These are phyloP conservation scores for Kuraishia hungarica DNA, from an alignment of 805 yeast species.

Conservation along the genomic window DNA sequence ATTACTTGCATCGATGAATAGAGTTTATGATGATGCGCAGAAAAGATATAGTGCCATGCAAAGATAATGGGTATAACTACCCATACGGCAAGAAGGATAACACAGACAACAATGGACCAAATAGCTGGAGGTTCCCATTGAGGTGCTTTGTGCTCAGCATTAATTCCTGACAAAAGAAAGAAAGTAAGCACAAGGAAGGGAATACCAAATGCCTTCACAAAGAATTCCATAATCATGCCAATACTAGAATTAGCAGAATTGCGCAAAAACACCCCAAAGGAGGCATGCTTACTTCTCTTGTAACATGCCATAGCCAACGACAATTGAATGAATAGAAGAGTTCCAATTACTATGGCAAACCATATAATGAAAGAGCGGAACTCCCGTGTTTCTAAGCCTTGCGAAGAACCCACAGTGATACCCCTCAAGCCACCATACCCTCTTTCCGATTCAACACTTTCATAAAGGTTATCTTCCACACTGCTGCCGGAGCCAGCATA, in stretches of 20 bases:
- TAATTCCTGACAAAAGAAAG: slow-evolving; percentile 10
- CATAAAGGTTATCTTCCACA: slow-evolving; percentile 4
- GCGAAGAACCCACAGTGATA: slow-evolving; percentile 23
- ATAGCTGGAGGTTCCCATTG: slow-evolving; percentile 6
- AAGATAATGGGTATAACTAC: slow-evolving; percentile 25
- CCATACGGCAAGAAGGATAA: slow-evolving; percentile 24
- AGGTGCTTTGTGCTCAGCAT: slow-evolving; percentile 6
- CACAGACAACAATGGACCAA: slow-evolving; percentile 23
- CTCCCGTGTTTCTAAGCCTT: slow-evolving; percentile 5
- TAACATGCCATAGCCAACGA: not conserved
- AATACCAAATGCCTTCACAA: slow-evolving; percentile 26
- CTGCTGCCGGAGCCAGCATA: slow-evolving; percentile 5
- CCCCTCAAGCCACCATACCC: slow-evolving; percentile 25
- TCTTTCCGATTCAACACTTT: slow-evolving; percentile 29
- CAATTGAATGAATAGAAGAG: not conserved
- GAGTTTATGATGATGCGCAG: slow-evolving; percentile 16
- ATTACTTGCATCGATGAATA: slow-evolving; percentile 40
- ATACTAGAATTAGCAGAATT: not conserved
- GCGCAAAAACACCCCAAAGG: not conserved
- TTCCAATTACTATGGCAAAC: not conserved
- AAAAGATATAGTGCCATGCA: slow-evolving; percentile 22
- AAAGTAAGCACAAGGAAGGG: slow-evolving; percentile 35
- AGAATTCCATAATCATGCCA: slow-evolving; percentile 13
- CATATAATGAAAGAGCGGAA: not conserved
- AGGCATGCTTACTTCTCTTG: not conserved